Evolutionary conservation across 208 protist genomes (phyloP).

Genomic region (Leishmania braziliensis): DNA sequence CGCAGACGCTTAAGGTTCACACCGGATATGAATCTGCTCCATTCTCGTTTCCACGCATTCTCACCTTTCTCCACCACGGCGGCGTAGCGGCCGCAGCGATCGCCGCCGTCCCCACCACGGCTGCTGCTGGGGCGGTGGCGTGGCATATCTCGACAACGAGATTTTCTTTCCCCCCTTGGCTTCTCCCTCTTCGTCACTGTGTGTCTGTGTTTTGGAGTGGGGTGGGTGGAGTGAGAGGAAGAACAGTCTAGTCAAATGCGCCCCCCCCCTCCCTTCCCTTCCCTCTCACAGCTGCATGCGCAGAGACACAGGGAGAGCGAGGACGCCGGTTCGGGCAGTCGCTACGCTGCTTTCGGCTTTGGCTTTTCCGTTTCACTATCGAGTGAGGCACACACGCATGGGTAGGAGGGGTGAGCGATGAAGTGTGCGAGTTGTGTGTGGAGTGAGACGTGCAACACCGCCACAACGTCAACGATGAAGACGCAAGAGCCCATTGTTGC

Average conservation of each 20-base stretch:
- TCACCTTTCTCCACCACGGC: conserved; percentile 77
- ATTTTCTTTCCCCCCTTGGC: background rate
- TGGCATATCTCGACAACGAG: conserved; percentile 15
- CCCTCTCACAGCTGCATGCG: background rate
- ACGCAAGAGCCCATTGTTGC: background rate
- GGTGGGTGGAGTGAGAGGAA: background rate
- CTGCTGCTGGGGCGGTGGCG: background rate
- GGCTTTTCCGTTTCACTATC: too few relatives aligned
- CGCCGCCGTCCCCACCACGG: conserved; percentile 7
- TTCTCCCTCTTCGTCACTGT: background rate
- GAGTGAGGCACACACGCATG: background rate
- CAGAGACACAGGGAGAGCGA: background rate
- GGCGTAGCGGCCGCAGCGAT: conserved; percentile 63
- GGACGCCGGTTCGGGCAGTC: too few relatives aligned
- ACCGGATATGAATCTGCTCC: conserved; percentile 87
- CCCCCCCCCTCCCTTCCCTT: too few relatives aligned
- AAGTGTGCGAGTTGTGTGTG: too few relatives aligned
- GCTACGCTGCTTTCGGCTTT: background rate
- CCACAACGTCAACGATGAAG: background rate
- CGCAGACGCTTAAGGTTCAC: conserved; percentile 73
- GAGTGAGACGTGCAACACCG: background rate
- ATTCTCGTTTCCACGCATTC: conserved; percentile 84
- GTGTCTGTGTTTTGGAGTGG: background rate
- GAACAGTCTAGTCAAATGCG: background rate
- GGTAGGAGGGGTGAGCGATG: background rate